phyloP scores from a whole-genome alignment of 2,329 filamentous ascomycete genomes.

The Aciculosporium take region DNA sequence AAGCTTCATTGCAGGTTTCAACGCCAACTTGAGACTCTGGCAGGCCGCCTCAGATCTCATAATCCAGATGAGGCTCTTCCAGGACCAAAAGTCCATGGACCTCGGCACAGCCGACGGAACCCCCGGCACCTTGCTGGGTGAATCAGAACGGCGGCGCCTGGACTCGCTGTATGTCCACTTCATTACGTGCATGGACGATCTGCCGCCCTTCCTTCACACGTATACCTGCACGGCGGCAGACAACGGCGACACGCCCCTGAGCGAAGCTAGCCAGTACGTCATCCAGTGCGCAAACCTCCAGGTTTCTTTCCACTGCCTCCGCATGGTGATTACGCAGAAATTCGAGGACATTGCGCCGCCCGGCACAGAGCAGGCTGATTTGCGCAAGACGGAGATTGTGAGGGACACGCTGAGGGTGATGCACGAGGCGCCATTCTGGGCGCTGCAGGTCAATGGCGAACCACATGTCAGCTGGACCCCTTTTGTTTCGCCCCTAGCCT shows the following conservation, averaged over 20 bases:
- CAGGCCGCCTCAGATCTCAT: conserved; percentile 25
- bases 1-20: conserved; percentile 25
- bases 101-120: neutral
- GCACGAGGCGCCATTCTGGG: conserved; percentile 27
- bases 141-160: conserved; percentile 18
- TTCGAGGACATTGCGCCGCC: conserved; percentile 18
- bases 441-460: conserved; percentile 25
- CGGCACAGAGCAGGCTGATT: conserved; percentile 18
- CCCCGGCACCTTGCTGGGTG: conserved; percentile 5
- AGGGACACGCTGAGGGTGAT: conserved; percentile 27
- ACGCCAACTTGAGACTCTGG: conserved; percentile 27
- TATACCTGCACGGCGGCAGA: conserved; percentile 11
- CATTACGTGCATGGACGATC: conserved; percentile 25
- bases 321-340: conserved; percentile 25
- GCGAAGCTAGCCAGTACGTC: conserved; percentile 17
- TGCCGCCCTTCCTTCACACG: conserved; percentile 22
- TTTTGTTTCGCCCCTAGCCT: neutral
- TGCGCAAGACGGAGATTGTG: conserved; percentile 28
- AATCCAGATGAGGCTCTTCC: conserved; percentile 20
- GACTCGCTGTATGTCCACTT: conserved; percentile 24
- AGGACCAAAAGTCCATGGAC: conserved; percentile 12
- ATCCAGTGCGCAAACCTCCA: conserved; percentile 28
- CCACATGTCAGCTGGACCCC: conserved; percentile 19
- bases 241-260: conserved; percentile 8
- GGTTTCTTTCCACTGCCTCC: conserved; percentile 25